Conservation (phyloP, 371 early-diverging fungal species). For the Mucor piriformis region DNA sequence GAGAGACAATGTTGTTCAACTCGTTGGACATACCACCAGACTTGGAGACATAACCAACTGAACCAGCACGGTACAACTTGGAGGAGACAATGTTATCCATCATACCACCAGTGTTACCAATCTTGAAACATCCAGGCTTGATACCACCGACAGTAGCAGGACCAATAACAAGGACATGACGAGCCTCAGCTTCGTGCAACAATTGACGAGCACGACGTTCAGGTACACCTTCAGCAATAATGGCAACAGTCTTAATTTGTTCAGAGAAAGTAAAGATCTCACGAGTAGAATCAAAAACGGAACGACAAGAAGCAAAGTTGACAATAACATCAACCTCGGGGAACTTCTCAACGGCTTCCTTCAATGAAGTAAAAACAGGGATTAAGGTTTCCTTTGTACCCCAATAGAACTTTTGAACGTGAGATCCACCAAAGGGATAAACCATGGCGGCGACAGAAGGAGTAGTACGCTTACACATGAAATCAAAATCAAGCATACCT, state of each 20-base stretch:
- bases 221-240: constrained; percentile 99
- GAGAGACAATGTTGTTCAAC: constrained; percentile 96
- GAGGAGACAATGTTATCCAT: constrained; percentile 99
- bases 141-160: constrained; percentile 99
- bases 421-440: constrained; percentile 97
- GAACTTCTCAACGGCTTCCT: constrained; percentile 84
- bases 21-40: constrained; percentile 99
- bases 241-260: constrained; percentile 92
- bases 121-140: constrained; percentile 99
- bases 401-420: constrained; percentile 99
- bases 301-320: constrained; percentile 97
- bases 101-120: constrained; percentile 99
- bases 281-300: constrained; percentile 88
- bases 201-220: constrained; percentile 94
- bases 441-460: constrained; percentile 99
- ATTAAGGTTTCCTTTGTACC: constrained; percentile 96
- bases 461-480: constrained; percentile 92
- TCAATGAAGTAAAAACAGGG: constrained; percentile 88
- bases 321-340: constrained; percentile 94
- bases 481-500: constrained; percentile 99
- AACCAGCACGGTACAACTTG: constrained; percentile 95
- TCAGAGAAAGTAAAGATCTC: constrained; percentile 77
- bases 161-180: constrained; percentile 90
- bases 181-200: constrained; percentile 80
- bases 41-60: constrained; percentile 97